Percentiles rank a stretch among this genome's conserved stretches.
phyloP scores from a whole-genome alignment of 768 basidiomycete genomes.

The Amanita jacksonii region DNA sequence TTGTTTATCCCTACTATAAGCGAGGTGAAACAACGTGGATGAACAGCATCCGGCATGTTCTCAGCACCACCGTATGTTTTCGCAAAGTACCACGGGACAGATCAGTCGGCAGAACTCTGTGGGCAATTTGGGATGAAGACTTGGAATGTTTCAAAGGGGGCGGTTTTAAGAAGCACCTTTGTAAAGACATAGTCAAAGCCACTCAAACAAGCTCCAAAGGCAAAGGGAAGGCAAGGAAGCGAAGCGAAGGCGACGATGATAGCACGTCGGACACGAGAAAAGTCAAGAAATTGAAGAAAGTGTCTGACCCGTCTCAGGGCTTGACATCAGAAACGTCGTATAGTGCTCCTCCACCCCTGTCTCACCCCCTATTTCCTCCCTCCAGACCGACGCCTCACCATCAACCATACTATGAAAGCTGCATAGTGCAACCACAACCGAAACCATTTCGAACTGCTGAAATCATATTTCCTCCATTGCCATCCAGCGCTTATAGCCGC shows the following conservation, averaged over 20 bases:
- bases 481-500: conserved; percentile 27
- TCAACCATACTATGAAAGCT: conserved; percentile 66
- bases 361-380: conserved; percentile 39
- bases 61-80: conserved; percentile 88
- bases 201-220: conserved; percentile 20
- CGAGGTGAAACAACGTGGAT: conserved; percentile 94
- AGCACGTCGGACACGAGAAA: conserved; percentile 29
- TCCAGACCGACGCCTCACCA: conserved; percentile 51
- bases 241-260: conserved; percentile 25
- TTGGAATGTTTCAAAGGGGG: conserved; percentile 77
- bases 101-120: conserved; percentile 71
- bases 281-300: conserved; percentile 37
- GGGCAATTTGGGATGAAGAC: conserved; percentile 82
- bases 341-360: conserved; percentile 19
- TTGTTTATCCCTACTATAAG: conserved; percentile 89
- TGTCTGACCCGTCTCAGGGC: conserved; percentile 14
- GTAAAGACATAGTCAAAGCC: conserved; percentile 36
- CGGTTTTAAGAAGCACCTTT: conserved; percentile 63
- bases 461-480: conserved; percentile 67
- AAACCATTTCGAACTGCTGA: conserved; percentile 43
- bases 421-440: conserved; percentile 33
- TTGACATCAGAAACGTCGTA: conserved; percentile 14
- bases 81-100: conserved; percentile 76
- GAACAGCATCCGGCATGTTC: conserved; percentile 95
- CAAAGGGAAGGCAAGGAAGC: conserved; percentile 28